These are phyloP conservation scores for Scheffersomyces lignicola DNA, from an alignment of 1,139 yeast genomes.

Conservation along the genomic window DNA sequence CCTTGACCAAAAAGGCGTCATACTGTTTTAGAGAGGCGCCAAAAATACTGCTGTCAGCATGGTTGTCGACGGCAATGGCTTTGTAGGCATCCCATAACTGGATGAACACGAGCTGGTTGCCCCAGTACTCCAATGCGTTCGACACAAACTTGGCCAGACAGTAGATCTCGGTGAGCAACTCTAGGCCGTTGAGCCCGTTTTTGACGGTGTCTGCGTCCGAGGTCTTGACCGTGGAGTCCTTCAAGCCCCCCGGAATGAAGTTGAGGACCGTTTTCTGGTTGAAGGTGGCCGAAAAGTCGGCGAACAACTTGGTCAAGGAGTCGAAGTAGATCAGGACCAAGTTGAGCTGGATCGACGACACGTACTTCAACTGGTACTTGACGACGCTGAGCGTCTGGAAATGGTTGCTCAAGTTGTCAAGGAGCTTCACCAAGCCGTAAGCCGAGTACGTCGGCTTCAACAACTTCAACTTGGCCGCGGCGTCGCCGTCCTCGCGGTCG, in stretches of 20 bases:
- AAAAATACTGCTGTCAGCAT: slow-evolving; percentile 47
- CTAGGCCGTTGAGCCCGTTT: slow-evolving; percentile 41
- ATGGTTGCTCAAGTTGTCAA: slow-evolving; percentile 67
- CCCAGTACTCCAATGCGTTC: slow-evolving; percentile 60
- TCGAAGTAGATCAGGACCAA: slow-evolving; percentile 61
- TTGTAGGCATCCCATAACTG: slow-evolving; percentile 58
- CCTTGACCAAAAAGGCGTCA: slow-evolving; percentile 34
- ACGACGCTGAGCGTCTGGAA: slow-evolving; percentile 57
- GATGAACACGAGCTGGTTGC: slow-evolving; percentile 61
- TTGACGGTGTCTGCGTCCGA: slow-evolving; percentile 12
- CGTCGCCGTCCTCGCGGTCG: slow-evolving; percentile 16
- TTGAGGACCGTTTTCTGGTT: slow-evolving; percentile 35
- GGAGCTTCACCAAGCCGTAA: slow-evolving; percentile 56
- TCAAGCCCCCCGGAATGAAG: slow-evolving; percentile 38
- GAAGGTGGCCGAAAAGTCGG: slow-evolving; percentile 48
- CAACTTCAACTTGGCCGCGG: slow-evolving; percentile 8
- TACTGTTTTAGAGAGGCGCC: slow-evolving; percentile 54
- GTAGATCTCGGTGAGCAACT: slow-evolving; percentile 56
- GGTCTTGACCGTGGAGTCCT: slow-evolving; percentile 8
- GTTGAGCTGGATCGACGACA: slow-evolving; percentile 67
- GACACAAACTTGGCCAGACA: slow-evolving; percentile 60
- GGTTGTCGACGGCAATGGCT: slow-evolving; percentile 11
- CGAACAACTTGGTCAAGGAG: slow-evolving; percentile 46
- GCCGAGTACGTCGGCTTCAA: slow-evolving; percentile 70
- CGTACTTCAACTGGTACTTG: slow-evolving; percentile 65